phyloP scores from a whole-genome alignment of 306 rosid species.

The Rosa multiflora region DNA sequence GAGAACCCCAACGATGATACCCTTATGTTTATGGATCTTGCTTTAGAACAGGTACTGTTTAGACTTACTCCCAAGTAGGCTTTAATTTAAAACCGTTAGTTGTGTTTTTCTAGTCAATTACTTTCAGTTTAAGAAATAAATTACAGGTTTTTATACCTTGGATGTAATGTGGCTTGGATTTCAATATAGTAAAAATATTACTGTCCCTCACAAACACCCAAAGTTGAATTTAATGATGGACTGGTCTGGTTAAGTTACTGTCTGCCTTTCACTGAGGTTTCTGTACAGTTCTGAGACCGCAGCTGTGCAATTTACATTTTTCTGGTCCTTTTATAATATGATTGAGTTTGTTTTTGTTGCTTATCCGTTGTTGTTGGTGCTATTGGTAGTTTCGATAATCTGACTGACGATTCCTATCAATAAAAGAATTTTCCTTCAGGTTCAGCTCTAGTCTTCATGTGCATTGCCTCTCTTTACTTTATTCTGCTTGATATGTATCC shows the following conservation, averaged over 20 bases:
- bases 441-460: not conserved
- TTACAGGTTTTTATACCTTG: not conserved
- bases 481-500: not conserved
- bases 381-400: not conserved
- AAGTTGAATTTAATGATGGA: not conserved
- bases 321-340: not conserved
- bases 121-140: not conserved
- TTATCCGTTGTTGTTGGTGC: not conserved
- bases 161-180: not conserved
- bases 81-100: not conserved
- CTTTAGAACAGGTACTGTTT: constrained; percentile 59
- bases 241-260: not conserved
- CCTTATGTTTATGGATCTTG: constrained; percentile 65
- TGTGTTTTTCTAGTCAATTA: not conserved
- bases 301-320: not conserved
- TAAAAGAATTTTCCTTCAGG: not conserved
- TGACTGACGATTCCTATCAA: not conserved
- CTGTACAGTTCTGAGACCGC: not conserved
- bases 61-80: not conserved
- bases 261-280: not conserved
- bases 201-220: not conserved
- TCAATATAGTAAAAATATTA: not conserved
- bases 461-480: not conserved
- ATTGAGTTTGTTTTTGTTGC: constrained; percentile 2
- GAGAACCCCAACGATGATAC: constrained; percentile 27